Conservation (phyloP, 306 rosid species). For the Castanea sativa region DNA sequence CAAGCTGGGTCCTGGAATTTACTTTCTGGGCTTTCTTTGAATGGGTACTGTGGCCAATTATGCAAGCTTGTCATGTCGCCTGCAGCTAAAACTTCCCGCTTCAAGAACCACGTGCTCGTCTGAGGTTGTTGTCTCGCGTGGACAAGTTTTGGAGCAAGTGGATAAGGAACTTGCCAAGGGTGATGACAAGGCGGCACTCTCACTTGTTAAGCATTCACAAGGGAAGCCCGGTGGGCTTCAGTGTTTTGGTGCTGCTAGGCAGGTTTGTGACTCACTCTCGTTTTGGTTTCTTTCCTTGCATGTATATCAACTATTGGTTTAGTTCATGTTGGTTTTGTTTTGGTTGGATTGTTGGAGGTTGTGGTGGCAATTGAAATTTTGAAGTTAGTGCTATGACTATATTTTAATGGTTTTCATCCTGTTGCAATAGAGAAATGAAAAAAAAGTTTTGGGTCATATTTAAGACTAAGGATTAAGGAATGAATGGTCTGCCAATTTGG, state of each 20-base stretch:
- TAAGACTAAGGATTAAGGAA: no score
- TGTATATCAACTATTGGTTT: not conserved
- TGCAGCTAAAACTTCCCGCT: conserved; percentile 18
- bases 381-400: not conserved
- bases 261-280: conserved; percentile 37
- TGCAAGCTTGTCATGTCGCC: conserved; percentile 32
- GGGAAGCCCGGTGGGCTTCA: conserved; percentile 71
- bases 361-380: not conserved
- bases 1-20: not conserved
- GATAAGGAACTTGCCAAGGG: conserved; percentile 64
- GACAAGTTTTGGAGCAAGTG: conserved; percentile 53
- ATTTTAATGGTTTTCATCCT: not conserved
- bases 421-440: not conserved
- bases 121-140: conserved; percentile 42
- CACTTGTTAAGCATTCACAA: conserved; percentile 62
- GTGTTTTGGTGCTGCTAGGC: conserved; percentile 83
- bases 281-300: not conserved
- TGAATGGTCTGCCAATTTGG: not conserved
- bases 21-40: conserved; percentile 8
- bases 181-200: conserved; percentile 69
- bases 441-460: not conserved
- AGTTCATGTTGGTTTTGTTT: not conserved
- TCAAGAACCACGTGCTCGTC: conserved; percentile 42
- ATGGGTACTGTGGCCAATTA: conserved; percentile 43
- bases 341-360: not conserved